A percentile compares a stretch with the other conserved stretches of the same genome.
phyloP scores from a whole-genome alignment of 306 rosid species.

The Neltuma alba region DNA sequence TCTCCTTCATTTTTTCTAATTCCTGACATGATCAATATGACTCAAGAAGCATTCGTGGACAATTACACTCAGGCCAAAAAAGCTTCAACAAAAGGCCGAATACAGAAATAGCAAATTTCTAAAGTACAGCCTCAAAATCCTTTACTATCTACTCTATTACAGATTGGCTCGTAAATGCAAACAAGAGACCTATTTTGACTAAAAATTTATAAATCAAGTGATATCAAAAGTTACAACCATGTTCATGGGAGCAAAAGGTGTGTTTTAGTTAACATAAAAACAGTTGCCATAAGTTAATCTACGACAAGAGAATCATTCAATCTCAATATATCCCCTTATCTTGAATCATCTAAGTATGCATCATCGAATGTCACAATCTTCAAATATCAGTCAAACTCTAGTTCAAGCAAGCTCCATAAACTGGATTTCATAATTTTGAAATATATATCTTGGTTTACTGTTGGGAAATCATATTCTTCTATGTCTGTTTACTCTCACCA shows the following conservation, averaged over 20 bases:
- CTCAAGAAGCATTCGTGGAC: slow-evolving; percentile 5
- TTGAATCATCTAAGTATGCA: neutral
- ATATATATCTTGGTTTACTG: no score
- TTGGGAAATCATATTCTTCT: neutral
- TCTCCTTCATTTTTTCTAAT: slow-evolving; percentile 90
- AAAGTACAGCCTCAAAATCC: slow-evolving; percentile 1
- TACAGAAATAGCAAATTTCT: slow-evolving; percentile 9
- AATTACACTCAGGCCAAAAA: neutral
- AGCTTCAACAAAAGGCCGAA: slow-evolving; percentile 15
- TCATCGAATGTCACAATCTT: neutral
- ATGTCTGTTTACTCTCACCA: neutral
- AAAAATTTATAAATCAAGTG: slow-evolving; percentile 21
- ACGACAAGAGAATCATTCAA: neutral
- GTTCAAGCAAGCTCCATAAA: neutral
- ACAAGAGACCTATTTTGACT: neutral
- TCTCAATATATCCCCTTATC: neutral
- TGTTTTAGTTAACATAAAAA: neutral
- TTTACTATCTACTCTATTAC: neutral
- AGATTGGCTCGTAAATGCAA: neutral
- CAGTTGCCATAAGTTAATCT: neutral
- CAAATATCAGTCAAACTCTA: neutral
- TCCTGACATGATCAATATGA: slow-evolving; percentile 55
- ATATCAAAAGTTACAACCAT: slow-evolving; percentile 5
- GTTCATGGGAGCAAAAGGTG: slow-evolving; percentile 13
- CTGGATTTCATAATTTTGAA: neutral